Percentiles rank a stretch among this genome's conserved stretches.
phyloP scores from a whole-genome alignment of 352 stramenopile species.

The Globisporangium apiculatum region DNA sequence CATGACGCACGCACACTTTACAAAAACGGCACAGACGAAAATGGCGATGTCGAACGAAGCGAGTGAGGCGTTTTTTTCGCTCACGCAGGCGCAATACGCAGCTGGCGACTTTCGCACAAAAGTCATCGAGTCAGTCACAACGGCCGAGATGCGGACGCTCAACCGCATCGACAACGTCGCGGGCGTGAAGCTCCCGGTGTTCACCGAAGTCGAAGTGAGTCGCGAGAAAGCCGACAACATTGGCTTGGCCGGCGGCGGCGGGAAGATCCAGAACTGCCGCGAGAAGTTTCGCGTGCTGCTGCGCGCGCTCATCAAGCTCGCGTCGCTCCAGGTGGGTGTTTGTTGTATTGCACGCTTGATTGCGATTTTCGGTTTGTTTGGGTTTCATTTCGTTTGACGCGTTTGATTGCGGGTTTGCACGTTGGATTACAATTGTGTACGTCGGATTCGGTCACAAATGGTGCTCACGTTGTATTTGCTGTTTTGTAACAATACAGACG shows the following conservation, averaged over 20 bases:
- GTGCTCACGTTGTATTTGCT: too few relatives aligned
- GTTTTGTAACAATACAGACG: constrained; percentile 63
- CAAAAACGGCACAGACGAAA: constrained; percentile 47
- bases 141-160: constrained; percentile 92
- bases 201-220: constrained; percentile 94
- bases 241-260: constrained; percentile 93
- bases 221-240: constrained; percentile 94
- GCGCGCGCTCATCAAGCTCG: constrained; percentile 82
- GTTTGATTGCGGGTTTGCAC: too few relatives aligned
- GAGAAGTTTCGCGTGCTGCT: constrained; percentile 86
- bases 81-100: constrained; percentile 98
- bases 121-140: constrained; percentile 95
- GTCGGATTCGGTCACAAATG: too few relatives aligned
- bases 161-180: constrained; percentile 99
- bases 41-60: constrained; percentile 86
- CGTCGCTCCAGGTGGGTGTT: constrained; percentile 62
- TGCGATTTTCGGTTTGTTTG: constrained; percentile 22
- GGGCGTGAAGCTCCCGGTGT: constrained; percentile 98
- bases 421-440: too few relatives aligned
- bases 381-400: too few relatives aligned
- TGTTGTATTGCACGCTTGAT: constrained; percentile 20
- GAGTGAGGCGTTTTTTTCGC: constrained; percentile 94
- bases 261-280: constrained; percentile 95
- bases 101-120: constrained; percentile 97
- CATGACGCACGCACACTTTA: constrained; percentile 16